These are phyloP conservation scores for Saksenaea oblongispora DNA, from an alignment of 371 early-diverging fungal species.

Conservation along the genomic window DNA sequence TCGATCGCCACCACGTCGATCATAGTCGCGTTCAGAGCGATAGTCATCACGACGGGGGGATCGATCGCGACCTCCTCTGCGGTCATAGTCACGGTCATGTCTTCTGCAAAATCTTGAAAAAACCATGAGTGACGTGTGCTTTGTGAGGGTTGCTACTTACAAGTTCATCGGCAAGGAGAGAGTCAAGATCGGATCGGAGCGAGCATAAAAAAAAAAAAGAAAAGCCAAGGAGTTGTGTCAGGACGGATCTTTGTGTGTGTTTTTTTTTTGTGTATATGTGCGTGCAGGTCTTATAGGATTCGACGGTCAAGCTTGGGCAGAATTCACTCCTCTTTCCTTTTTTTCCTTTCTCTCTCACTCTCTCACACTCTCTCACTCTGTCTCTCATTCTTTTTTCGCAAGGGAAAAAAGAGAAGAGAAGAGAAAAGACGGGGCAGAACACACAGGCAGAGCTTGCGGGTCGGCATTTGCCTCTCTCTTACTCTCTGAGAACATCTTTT, in stretches of 20 bases:
- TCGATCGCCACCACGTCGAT: slow-evolving; percentile 15
- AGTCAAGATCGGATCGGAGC: neutral
- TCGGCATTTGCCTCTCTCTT: slow-evolving; percentile 1
- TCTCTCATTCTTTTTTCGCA: neutral
- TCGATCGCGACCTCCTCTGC: slow-evolving; percentile 10
- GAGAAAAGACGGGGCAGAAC: neutral
- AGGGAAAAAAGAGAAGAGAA: neutral
- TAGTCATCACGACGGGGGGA: slow-evolving; percentile 9
- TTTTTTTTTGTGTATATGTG: neutral
- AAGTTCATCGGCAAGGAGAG: neutral
- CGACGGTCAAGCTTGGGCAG: neutral
- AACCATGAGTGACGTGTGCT: neutral
- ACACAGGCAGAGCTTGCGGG: slow-evolving; percentile 8
- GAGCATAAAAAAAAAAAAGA: slow-evolving; percentile 11
- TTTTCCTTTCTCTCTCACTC: neutral
- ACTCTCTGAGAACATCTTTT: neutral
- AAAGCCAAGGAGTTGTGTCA: slow-evolving; percentile 4
- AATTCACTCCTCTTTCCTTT: slow-evolving; percentile 1
- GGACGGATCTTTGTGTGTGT: slow-evolving; percentile 2
- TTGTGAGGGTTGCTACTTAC: neutral
- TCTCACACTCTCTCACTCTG: neutral
- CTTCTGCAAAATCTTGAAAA: slow-evolving; percentile 2
- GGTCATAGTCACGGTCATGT: slow-evolving; percentile 19
- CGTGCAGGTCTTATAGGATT: neutral
- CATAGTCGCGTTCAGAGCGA: slow-evolving; percentile 9